phyloP scores from a whole-genome alignment of 495 filamentous ascomycete species.

The Paragyromitra xinjiangensis region DNA sequence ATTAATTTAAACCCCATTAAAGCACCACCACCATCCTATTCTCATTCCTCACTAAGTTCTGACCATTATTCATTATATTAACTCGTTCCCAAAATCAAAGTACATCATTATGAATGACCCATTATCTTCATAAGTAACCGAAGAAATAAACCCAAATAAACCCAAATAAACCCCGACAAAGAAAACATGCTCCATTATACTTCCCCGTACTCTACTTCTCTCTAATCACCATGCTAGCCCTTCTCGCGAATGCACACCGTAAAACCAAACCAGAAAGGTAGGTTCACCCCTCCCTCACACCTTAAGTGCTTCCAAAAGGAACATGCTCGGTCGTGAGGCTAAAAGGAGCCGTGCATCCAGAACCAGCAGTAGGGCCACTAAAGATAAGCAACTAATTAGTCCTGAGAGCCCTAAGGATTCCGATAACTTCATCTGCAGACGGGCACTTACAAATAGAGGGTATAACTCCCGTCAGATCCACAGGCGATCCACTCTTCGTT shows the following conservation, averaged over 20 bases:
- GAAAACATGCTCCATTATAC: neutral
- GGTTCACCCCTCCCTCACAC: neutral
- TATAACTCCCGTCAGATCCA: constrained; percentile 3
- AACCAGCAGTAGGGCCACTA: neutral
- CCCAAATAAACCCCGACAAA: neutral
- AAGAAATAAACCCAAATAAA: neutral
- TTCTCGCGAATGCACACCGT: neutral
- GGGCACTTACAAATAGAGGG: constrained; percentile 29
- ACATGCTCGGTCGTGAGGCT: neutral
- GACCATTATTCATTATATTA: constrained; percentile 10
- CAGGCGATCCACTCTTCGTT: constrained; percentile 27
- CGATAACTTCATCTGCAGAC: neutral
- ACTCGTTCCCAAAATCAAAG: neutral
- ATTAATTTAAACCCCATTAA: neutral
- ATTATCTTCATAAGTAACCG: constrained; percentile 9
- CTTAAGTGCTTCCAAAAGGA: neutral
- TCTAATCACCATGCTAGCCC: neutral
- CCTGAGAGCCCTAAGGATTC: neutral
- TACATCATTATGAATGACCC: constrained; percentile 1
- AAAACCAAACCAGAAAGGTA: neutral
- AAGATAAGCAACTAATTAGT: neutral
- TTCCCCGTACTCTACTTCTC: neutral
- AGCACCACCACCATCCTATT: neutral
- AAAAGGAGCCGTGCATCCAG: constrained; percentile 22
- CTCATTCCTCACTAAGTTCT: too few relatives aligned